These are phyloP conservation scores for Austroboletus festivus DNA, from an alignment of 768 basidiomycete species.

Conservation along the genomic window DNA sequence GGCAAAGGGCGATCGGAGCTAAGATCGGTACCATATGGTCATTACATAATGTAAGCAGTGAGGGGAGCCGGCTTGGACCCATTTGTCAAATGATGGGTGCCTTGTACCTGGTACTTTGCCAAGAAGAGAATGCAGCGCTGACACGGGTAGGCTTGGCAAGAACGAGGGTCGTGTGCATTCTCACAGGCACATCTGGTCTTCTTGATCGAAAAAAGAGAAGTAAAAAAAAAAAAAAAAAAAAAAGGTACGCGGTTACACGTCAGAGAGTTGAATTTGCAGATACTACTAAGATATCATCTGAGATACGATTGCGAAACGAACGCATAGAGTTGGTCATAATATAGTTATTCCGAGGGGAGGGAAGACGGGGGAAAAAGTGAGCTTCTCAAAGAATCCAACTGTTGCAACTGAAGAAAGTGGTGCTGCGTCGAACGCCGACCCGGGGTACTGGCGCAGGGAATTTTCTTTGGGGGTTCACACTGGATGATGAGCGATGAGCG, in stretches of 20 bases:
- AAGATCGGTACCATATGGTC: background rate
- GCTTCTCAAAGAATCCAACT: background rate
- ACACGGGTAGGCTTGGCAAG: background rate
- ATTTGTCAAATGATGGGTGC: background rate
- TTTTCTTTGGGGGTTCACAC: background rate
- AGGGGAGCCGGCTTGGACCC: background rate
- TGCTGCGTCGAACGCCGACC: background rate
- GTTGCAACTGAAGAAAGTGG: background rate
- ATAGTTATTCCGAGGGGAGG: background rate
- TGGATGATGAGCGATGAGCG: background rate
- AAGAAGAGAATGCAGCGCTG: background rate
- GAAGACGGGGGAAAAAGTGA: background rate
- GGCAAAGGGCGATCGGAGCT: background rate
- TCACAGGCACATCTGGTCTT: background rate
- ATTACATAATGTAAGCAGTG: background rate
- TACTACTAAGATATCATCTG: background rate
- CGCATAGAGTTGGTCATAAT: slow-evolving; percentile 1
- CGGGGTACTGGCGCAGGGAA: background rate
- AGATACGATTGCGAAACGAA: slow-evolving; percentile 8
- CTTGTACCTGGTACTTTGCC: background rate
- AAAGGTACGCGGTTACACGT: background rate
- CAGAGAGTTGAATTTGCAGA: background rate
- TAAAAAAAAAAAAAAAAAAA: background rate
- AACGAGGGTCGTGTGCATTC: background rate
- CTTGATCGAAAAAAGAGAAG: too few relatives aligned